Conservation (phyloP, 169 alveolate genomes). For the Plasmodium cynomolgi region DNA sequence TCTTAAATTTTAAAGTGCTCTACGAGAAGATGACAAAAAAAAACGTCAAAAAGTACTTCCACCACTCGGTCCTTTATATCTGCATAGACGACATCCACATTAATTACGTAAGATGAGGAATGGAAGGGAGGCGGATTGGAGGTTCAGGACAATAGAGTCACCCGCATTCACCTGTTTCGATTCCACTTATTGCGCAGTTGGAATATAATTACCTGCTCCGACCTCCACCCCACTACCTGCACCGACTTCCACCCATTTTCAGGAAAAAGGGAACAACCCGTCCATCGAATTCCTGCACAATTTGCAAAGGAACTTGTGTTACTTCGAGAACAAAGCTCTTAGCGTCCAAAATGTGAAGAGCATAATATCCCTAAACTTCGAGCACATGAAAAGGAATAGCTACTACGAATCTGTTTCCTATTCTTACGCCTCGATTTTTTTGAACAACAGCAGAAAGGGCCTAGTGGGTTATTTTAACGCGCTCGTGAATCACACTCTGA, state of each 20-base stretch:
- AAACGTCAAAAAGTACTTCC: slow-evolving; percentile 46
- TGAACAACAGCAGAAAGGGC: slow-evolving; percentile 31
- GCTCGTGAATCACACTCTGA: slow-evolving; percentile 24
- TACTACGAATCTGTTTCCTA: slow-evolving; percentile 25
- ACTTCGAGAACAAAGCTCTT: slow-evolving; percentile 48
- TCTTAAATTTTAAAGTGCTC: slow-evolving; percentile 41
- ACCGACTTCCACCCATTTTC: neutral
- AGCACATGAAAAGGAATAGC: slow-evolving; percentile 29
- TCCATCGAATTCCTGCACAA: slow-evolving; percentile 57
- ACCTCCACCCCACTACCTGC: neutral
- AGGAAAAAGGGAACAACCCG: slow-evolving; percentile 50
- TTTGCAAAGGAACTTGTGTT: slow-evolving; percentile 68
- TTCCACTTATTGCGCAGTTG: neutral
- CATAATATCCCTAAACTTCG: slow-evolving; percentile 42
- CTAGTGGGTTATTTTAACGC: slow-evolving; percentile 61
- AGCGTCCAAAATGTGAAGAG: slow-evolving; percentile 63
- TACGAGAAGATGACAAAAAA: slow-evolving; percentile 59
- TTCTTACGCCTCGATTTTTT: slow-evolving; percentile 35
- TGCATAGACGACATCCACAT: slow-evolving; percentile 71
- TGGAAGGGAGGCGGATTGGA: neutral
- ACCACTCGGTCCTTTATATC: slow-evolving; percentile 33
- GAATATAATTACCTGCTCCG: neutral
- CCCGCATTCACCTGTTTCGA: neutral
- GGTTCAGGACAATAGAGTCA: neutral
- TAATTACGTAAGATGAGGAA: slow-evolving; percentile 32